These are phyloP conservation scores for Solanum medicagineum DNA, from an alignment of 257 asterid genomes.

Conservation along the genomic window DNA sequence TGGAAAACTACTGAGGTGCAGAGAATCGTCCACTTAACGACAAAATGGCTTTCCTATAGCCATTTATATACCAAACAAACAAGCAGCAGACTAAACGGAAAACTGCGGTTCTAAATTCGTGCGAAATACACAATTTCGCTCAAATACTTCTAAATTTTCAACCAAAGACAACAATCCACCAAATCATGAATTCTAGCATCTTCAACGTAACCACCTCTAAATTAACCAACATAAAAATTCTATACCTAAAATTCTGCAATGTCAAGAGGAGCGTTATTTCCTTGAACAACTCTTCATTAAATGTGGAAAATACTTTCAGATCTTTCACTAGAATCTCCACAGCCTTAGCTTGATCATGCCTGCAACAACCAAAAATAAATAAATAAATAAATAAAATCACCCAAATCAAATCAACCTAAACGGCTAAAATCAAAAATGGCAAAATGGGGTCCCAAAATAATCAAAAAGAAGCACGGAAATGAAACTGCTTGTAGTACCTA, in stretches of 20 bases:
- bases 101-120: not conserved
- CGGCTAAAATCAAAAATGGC: not conserved
- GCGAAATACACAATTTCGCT: not conserved
- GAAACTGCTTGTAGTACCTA: conserved; percentile 13
- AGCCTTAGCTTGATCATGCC: conserved; percentile 41
- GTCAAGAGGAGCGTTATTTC: conserved; percentile 37
- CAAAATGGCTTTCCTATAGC: not conserved
- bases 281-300: conserved; percentile 32
- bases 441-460: not conserved
- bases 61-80: not conserved
- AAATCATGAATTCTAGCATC: not conserved
- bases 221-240: not conserved
- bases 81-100: not conserved
- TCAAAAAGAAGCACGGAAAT: not conserved
- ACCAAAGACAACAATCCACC: not conserved
- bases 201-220: not conserved
- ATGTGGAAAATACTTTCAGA: conserved; percentile 32
- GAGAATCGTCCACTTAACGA: not conserved
- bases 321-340: conserved; percentile 47
- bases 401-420: not conserved
- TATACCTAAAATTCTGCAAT: conserved; percentile 37
- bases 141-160: not conserved
- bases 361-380: conserved; percentile 3
- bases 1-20: not conserved
- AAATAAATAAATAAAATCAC: not conserved